Percentiles rank a stretch among this genome's conserved stretches.
Conservation (phyloP, 441 rosid genomes). For the Eutrema salsugineum region DNA sequence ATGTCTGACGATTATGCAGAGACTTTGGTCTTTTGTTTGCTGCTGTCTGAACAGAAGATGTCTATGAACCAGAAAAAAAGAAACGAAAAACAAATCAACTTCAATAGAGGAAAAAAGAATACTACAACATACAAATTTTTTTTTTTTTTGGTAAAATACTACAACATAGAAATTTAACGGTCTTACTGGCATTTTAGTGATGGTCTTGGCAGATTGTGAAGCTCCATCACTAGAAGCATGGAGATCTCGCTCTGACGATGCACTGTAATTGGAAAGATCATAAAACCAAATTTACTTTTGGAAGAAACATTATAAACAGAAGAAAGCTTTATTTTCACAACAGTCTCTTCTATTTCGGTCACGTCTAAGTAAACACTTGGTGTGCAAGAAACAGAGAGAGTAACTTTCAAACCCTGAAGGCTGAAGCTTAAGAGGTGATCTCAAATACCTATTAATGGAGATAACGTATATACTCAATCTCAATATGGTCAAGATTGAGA, state of each 20-base stretch:
- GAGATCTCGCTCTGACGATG: constrained; percentile 22
- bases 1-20: constrained; percentile 31
- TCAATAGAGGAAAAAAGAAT: not conserved
- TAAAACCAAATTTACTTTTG: not conserved
- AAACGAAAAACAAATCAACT: not conserved
- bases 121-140: not conserved
- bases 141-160: too few species aligned
- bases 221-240: not conserved
- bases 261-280: constrained; percentile 13
- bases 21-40: constrained; percentile 42
- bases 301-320: not conserved
- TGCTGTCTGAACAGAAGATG: constrained; percentile 36
- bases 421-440: not conserved
- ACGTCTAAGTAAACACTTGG: not conserved
- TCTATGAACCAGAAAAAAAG: constrained; percentile 29
- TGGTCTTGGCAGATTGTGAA: not conserved
- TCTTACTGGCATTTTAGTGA: constrained; percentile 18
- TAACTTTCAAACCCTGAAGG: not conserved
- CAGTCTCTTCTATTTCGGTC: not conserved
- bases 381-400: not conserved
- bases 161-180: not conserved
- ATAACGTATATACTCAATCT: not conserved
- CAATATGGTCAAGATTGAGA: not conserved
- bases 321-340: not conserved
- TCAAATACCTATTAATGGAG: not conserved